Conservation (phyloP, 2,329 filamentous ascomycete species). For the Aspergillus sp. region DNA sequence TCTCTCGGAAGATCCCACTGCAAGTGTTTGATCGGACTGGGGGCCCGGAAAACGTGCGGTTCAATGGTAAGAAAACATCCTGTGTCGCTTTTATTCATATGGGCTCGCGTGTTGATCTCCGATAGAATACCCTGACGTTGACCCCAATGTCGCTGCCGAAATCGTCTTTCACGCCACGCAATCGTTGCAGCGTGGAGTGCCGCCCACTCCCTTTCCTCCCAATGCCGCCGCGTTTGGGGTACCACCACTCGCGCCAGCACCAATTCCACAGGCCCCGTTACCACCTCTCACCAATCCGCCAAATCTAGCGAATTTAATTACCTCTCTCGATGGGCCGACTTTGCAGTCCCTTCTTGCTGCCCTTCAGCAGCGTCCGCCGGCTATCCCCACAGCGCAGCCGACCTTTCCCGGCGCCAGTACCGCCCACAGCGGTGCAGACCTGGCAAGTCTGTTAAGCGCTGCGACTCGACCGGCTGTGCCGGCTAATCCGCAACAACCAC, state of each 20-base stretch:
- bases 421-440: slow-evolving; percentile 32
- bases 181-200: slow-evolving; percentile 33
- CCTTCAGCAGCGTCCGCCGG: slow-evolving; percentile 48
- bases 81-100: not conserved
- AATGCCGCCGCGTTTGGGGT: slow-evolving; percentile 33
- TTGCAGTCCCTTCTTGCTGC: slow-evolving; percentile 69
- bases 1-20: slow-evolving; percentile 70
- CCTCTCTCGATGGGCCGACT: slow-evolving; percentile 64
- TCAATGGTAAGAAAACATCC: slow-evolving; percentile 55
- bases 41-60: slow-evolving; percentile 72
- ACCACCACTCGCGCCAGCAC: slow-evolving; percentile 32
- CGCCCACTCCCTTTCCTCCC: slow-evolving; percentile 33
- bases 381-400: slow-evolving; percentile 33
- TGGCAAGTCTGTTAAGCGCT: slow-evolving; percentile 41
- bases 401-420: slow-evolving; percentile 33
- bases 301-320: slow-evolving; percentile 64
- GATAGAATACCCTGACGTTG: slow-evolving; percentile 76
- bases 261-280: slow-evolving; percentile 30
- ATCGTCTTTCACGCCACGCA: slow-evolving; percentile 64
- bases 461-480: slow-evolving; percentile 36
- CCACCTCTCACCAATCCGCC: slow-evolving; percentile 36
- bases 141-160: slow-evolving; percentile 74
- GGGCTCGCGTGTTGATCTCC: slow-evolving; percentile 1
- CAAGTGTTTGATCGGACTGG: slow-evolving; percentile 80
- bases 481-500: slow-evolving; percentile 25